These are phyloP conservation scores for Nannizziopsis barbatae DNA, from an alignment of 2,329 filamentous ascomycete genomes.

Conservation along the genomic window DNA sequence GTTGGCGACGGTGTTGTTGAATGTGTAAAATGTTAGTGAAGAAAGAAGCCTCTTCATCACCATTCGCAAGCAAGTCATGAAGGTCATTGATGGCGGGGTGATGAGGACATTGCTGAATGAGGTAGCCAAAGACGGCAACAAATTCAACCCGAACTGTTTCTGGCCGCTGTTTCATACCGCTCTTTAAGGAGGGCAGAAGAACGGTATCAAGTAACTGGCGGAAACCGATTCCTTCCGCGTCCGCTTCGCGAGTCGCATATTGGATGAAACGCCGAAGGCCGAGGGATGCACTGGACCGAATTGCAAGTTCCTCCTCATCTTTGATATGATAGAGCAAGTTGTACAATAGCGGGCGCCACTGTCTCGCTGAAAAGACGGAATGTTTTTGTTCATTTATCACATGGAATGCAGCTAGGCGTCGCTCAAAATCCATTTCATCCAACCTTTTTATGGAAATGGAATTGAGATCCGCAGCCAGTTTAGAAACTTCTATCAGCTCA, in stretches of 20 bases:
- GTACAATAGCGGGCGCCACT: slow-evolving; percentile 80
- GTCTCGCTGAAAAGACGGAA: slow-evolving; percentile 49
- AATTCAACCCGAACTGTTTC: slow-evolving; percentile 79
- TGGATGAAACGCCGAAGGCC: slow-evolving; percentile 68
- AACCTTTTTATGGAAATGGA: slow-evolving; percentile 60
- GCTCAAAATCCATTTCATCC: slow-evolving; percentile 80
- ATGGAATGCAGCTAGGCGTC: slow-evolving; percentile 64
- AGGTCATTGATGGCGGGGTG: slow-evolving; percentile 67
- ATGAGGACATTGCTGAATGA: slow-evolving; percentile 58
- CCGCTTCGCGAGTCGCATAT: slow-evolving; percentile 40
- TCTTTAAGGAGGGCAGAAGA: slow-evolving; percentile 64
- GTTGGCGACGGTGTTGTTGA: slow-evolving; percentile 71
- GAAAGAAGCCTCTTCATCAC: slow-evolving; percentile 74
- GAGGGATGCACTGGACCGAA: slow-evolving; percentile 72
- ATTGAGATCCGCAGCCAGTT: slow-evolving; percentile 68
- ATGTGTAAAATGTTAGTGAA: slow-evolving; percentile 90
- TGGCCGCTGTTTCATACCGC: slow-evolving; percentile 63
- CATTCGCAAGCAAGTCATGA: slow-evolving; percentile 53
- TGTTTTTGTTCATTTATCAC: slow-evolving; percentile 55
- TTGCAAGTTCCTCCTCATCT: slow-evolving; percentile 77
- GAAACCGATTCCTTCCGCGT: slow-evolving; percentile 31
- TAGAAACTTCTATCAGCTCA: slow-evolving; percentile 51
- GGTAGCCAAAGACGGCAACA: slow-evolving; percentile 63
- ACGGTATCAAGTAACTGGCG: slow-evolving; percentile 53
- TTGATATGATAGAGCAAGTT: slow-evolving; percentile 83